Conservation (phyloP, 306 rosid species). For the Begonia masoniana region DNA sequence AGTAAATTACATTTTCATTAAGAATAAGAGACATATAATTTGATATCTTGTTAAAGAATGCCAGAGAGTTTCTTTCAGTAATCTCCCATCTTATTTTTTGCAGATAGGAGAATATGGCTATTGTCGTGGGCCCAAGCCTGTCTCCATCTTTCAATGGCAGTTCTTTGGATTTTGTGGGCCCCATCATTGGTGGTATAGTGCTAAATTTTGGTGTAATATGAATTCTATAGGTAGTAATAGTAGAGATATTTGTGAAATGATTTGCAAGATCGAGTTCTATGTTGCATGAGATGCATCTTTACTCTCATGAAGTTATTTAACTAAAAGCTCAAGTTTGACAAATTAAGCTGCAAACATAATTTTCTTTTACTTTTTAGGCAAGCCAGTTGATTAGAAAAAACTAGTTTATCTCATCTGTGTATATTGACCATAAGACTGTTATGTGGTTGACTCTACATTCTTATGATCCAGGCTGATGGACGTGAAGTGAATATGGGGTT, state of each 20-base stretch:
- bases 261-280: neutral
- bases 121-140: constrained; percentile 87
- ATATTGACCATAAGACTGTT: too few species aligned
- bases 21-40: too few species aligned
- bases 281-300: too few species aligned
- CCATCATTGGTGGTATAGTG: constrained; percentile 86
- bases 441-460: constrained; percentile 4
- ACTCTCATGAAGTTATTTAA: constrained; percentile 10
- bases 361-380: too few species aligned
- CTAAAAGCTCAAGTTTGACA: too few species aligned
- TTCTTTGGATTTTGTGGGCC: constrained; percentile 92
- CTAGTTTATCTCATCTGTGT: too few species aligned
- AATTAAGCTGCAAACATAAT: too few species aligned
- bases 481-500: constrained; percentile 82
- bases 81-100: constrained; percentile 18
- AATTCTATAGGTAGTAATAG: too few species aligned
- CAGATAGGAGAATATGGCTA: constrained; percentile 96
- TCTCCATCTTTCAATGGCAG: constrained; percentile 66
- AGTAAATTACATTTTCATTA: too few species aligned
- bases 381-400: constrained; percentile 3
- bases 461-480: constrained; percentile 74
- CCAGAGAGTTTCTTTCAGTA: constrained; percentile 24
- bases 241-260: too few species aligned
- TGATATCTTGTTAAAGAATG: too few species aligned
- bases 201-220: constrained; percentile 10